Evolutionary conservation across 2,329 filamentous ascomycete species (phyloP).

Genomic region (Lachnellula willkommii): DNA sequence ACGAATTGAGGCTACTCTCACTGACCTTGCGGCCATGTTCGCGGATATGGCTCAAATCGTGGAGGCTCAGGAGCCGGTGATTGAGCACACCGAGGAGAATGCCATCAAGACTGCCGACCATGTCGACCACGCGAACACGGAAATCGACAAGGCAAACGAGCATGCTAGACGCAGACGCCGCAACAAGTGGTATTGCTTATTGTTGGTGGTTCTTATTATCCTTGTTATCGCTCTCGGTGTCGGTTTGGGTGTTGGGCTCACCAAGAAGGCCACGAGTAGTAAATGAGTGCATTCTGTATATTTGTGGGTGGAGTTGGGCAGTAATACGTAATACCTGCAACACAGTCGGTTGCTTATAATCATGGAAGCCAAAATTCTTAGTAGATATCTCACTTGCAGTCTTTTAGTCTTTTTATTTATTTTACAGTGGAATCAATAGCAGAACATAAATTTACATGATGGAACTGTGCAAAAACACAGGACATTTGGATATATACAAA

Average conservation of each 20-base stretch:
- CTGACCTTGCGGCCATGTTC: slow-evolving; percentile 66
- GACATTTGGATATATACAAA: slow-evolving; percentile 8
- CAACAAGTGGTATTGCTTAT: slow-evolving; percentile 77
- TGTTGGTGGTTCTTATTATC: slow-evolving; percentile 54
- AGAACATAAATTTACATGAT: not conserved
- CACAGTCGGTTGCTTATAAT: not conserved
- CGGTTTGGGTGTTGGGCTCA: slow-evolving; percentile 34
- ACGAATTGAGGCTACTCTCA: slow-evolving; percentile 70
- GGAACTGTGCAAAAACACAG: not conserved
- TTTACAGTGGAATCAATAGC: not conserved
- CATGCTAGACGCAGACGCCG: slow-evolving; percentile 62
- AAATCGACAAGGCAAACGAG: slow-evolving; percentile 63
- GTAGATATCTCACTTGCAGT: not conserved
- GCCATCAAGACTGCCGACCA: slow-evolving; percentile 61
- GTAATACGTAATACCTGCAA: slow-evolving; percentile 1
- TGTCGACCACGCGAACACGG: slow-evolving; percentile 62
- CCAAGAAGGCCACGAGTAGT: slow-evolving; percentile 8
- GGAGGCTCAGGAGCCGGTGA: slow-evolving; percentile 62
- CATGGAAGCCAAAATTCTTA: not conserved
- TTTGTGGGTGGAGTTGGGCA: slow-evolving; percentile 1
- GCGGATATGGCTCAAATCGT: slow-evolving; percentile 69
- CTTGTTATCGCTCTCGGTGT: slow-evolving; percentile 52
- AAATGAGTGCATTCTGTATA: not conserved
- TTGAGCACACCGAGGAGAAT: slow-evolving; percentile 58
- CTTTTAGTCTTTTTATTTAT: not conserved